A percentile compares a stretch with the other conserved stretches of the same genome.
These are phyloP conservation scores for Albatrellus sp. DNA, from an alignment of 1,284 basidiomycete species.

Conservation along the genomic window DNA sequence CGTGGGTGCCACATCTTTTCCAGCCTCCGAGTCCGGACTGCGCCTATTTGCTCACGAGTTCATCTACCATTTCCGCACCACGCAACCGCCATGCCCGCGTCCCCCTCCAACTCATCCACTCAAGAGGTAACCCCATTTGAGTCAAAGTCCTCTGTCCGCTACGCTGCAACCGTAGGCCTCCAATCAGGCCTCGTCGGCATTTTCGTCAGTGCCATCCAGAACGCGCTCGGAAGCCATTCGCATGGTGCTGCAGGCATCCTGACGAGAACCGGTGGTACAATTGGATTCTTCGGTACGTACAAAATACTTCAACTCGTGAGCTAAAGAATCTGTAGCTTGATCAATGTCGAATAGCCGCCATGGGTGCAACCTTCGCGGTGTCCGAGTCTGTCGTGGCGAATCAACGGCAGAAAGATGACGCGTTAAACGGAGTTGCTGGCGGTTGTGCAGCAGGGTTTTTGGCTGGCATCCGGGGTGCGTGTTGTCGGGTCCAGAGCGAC, in stretches of 20 bases:
- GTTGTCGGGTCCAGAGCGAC: background rate
- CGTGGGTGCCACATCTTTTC: background rate
- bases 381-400: slow-evolving; percentile 79
- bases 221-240: slow-evolving; percentile 72
- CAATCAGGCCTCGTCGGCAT: slow-evolving; percentile 67
- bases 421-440: slow-evolving; percentile 76
- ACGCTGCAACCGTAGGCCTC: slow-evolving; percentile 51
- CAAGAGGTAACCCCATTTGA: slow-evolving; percentile 25
- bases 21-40: background rate
- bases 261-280: slow-evolving; percentile 67
- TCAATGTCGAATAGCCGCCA: slow-evolving; percentile 49
- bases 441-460: slow-evolving; percentile 91
- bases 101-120: background rate
- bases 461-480: slow-evolving; percentile 72
- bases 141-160: slow-evolving; percentile 42
- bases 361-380: slow-evolving; percentile 81
- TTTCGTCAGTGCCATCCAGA: slow-evolving; percentile 74
- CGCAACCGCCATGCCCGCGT: background rate
- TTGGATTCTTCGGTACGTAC: slow-evolving; percentile 69
- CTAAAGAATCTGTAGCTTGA: background rate
- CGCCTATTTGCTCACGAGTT: background rate
- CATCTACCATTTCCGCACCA: background rate
- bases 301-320: background rate
- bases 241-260: slow-evolving; percentile 82
- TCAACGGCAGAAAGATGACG: slow-evolving; percentile 69